Conservation (phyloP, 805 yeast species). For the Starmerella gropengiesseri region DNA sequence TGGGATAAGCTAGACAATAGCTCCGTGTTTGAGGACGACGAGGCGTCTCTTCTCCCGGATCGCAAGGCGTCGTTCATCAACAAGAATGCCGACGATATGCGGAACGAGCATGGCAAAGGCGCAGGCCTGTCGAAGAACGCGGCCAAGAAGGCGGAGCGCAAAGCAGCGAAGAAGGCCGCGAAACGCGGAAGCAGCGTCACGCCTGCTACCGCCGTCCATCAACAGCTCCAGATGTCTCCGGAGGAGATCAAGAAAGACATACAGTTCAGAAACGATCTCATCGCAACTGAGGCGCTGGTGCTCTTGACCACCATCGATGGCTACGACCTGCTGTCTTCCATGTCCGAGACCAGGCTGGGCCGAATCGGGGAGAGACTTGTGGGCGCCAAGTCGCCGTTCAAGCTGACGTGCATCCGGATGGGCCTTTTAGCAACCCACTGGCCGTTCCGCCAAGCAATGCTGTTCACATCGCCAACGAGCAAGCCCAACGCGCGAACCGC, state of each 20-base stretch:
- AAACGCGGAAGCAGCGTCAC: conserved; percentile 18
- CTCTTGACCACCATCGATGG: conserved; percentile 32
- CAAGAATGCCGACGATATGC: conserved; percentile 11
- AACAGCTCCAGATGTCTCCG: conserved; percentile 21
- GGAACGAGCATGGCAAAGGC: background rate
- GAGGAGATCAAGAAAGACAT: conserved; percentile 25
- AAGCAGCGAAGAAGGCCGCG: conserved; percentile 25
- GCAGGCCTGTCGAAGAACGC: conserved; percentile 26
- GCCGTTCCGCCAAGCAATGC: conserved; percentile 36
- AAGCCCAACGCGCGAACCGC: conserved; percentile 36
- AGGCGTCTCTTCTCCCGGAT: conserved; percentile 11
- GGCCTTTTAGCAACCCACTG: conserved; percentile 38
- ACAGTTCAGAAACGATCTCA: conserved; percentile 30
- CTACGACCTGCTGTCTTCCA: conserved; percentile 33
- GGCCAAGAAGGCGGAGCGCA: conserved; percentile 25
- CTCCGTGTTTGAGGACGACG: conserved; percentile 19
- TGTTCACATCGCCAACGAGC: conserved; percentile 33
- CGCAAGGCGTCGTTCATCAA: conserved; percentile 19
- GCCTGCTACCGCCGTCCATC: conserved; percentile 13
- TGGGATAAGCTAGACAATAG: conserved; percentile 29
- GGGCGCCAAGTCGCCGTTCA: conserved; percentile 29
- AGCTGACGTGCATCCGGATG: conserved; percentile 32
- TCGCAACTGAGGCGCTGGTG: conserved; percentile 35
- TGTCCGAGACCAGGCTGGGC: conserved; percentile 26
- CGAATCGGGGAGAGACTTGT: conserved; percentile 23